Percentiles rank a stretch among this genome's conserved stretches.
Evolutionary conservation across 257 asterid genomes (phyloP).

Genomic region (Solanum pinnatisectum): DNA sequence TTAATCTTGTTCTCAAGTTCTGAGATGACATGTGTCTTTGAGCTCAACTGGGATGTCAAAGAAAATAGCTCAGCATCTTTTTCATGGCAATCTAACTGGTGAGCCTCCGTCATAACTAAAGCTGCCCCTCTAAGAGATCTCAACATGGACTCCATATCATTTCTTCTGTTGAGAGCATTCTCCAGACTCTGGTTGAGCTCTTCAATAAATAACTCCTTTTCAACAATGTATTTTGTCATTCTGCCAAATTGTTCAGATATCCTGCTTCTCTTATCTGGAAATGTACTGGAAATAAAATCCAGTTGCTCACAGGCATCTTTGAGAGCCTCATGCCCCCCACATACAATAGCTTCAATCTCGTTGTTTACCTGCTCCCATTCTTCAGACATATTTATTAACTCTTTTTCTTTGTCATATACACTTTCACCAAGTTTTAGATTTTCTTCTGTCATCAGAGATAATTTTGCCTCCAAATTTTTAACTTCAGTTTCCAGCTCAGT

Average conservation of each 20-base stretch:
- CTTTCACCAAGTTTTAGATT: constrained; percentile 36
- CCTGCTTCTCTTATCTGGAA: constrained; percentile 39
- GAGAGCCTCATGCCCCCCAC: constrained; percentile 64
- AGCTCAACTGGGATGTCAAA: constrained; percentile 41
- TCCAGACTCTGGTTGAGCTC: constrained; percentile 65
- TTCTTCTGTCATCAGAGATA: constrained; percentile 29
- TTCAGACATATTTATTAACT: constrained; percentile 26
- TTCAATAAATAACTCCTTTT: constrained; percentile 55
- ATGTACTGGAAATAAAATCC: constrained; percentile 39
- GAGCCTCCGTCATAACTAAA: constrained; percentile 70
- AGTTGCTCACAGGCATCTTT: constrained; percentile 55
- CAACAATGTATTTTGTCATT: constrained; percentile 45
- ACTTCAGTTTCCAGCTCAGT: constrained; percentile 30
- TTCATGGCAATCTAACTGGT: constrained; percentile 67
- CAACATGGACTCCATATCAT: constrained; percentile 81
- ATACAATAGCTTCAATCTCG: constrained; percentile 64
- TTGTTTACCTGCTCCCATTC: constrained; percentile 47
- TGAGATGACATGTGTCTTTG: constrained; percentile 26
- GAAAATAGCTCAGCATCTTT: constrained; percentile 51
- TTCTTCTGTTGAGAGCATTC: constrained; percentile 53
- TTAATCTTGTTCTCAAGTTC: constrained; percentile 43
- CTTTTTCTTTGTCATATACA: constrained; percentile 49
- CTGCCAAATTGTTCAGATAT: constrained; percentile 59
- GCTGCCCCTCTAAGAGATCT: constrained; percentile 95
- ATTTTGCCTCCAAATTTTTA: constrained; percentile 38